Evolutionary conservation across 768 basidiomycete species (phyloP), one percentile per base, ranked within the genome.

Genomic region (Amanita polypyramis): DNA sequence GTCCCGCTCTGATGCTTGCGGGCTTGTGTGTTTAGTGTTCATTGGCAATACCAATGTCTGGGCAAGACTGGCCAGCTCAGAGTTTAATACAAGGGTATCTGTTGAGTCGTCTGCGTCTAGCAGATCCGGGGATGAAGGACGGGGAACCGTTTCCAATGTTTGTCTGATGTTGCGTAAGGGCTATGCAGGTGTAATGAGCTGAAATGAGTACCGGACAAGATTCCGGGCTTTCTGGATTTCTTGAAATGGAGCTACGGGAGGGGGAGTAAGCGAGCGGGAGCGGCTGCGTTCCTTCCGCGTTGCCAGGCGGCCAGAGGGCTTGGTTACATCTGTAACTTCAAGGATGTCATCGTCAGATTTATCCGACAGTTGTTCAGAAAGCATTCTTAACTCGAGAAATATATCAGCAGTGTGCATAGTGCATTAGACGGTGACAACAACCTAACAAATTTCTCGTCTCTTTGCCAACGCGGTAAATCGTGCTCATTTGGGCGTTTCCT

Each of bases 261-360:
- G 86, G 2, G 87, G 86, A 0, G 86, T 90, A 33, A 89, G 74
- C 3, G 86, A 90, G 19, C 70, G 65, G 25, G 84, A 87, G 33
- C 79, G 79, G 58, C 77, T 80, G 38, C 79, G 73, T 34, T 65
- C 56, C 33, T 69, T 70, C n/a, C 73, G 70, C 51, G 73, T 74
- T 46, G 68, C 67, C 2, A 64, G 54, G 2, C 55, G 45, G 17
- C 52, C 42, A 27, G 53, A 70, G 65, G 50, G 65, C 48, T 49
- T 50, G 2, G 45, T 59, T 27, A 45, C 49, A 11, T 46, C 63
- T 10, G 60, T 52, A 25, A 67, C 59, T 54, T 75, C 68, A 15
- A 75, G 47, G 11, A 68, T 62, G 40, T 74, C 69, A 19, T 69
- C 67, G 21, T 74, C 69, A 12, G 76, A 75, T 25, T 75, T 74